Conservation (phyloP, 2,329 filamentous ascomycete species). For the Dothidotthia symphoricarpi region DNA sequence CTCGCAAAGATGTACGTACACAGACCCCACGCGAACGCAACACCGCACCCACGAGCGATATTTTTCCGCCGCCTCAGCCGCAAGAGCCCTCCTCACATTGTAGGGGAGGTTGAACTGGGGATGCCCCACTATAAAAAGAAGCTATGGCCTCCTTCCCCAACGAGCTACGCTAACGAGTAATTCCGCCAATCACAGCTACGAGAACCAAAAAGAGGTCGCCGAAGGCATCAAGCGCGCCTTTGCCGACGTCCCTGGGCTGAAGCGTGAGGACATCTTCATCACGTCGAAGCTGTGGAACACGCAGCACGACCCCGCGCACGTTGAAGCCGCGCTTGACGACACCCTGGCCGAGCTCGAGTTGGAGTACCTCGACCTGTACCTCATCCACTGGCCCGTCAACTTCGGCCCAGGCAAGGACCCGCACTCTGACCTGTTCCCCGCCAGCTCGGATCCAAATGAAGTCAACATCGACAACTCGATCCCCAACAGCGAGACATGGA, state of each 20-base stretch:
- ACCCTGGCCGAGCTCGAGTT: conserved; percentile 74
- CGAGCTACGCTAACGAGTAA: conserved; percentile 19
- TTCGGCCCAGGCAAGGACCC: conserved; percentile 57
- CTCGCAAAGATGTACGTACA: conserved; percentile 33
- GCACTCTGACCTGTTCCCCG: conserved; percentile 31
- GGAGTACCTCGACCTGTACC: conserved; percentile 87
- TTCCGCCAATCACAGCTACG: conserved; percentile 33
- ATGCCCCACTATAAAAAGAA: conserved; percentile 18
- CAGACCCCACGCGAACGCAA: conserved; percentile 1
- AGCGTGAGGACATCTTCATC: conserved; percentile 35
- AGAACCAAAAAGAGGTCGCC: conserved; percentile 35
- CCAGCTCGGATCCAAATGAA: conserved; percentile 56
- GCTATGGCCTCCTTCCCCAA: conserved; percentile 16
- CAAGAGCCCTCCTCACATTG: not conserved
- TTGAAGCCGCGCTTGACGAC: conserved; percentile 69
- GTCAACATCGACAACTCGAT: conserved; percentile 37
- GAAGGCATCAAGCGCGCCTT: conserved; percentile 32
- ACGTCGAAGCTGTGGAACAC: conserved; percentile 92
- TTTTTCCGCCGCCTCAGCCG: conserved; percentile 1
- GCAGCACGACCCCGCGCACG: conserved; percentile 71
- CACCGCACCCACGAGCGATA: not conserved
- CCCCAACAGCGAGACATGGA: conserved; percentile 33
- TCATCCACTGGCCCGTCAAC: conserved; percentile 84
- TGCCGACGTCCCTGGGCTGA: conserved; percentile 26
- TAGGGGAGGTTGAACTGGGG: conserved; percentile 10